Base-by-base conservation (phyloP, 208 protist genomes). In the Tritrichomonas musculus region DNA sequence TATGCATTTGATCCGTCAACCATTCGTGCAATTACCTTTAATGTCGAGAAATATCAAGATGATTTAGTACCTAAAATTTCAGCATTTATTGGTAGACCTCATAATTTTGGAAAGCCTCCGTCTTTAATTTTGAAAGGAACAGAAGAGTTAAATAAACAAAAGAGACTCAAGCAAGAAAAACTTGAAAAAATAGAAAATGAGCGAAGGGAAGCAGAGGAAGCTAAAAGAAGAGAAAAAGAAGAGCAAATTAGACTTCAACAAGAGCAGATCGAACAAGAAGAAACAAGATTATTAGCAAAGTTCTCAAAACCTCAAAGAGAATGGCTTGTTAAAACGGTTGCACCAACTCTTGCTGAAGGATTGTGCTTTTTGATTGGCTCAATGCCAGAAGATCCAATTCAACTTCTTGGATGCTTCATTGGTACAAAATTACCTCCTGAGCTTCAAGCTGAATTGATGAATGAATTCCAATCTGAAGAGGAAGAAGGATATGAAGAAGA, bases 351-450 rank as follows among this genome's bases (percentile, higher is more conserved):
- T 5, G 77, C 77, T 39, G 77, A 49, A 49, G 77, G 77, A 22
- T 30, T 88, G 9, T 88, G 77, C 77, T 88, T 53, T 33, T 57
- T 88, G 27, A 88, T 88, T 20, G 47, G 44, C 1, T 41, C 53
- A 36, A 88, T 88, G 77, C 77, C 77, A 8, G 77, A 88, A n/a
- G 47, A 88, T 57, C 77, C 77, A 39, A 88, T 88, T 30, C 77
- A 88, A 27, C 33, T 88, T 20, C 30, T 88, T 0, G 77, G 77
- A 27, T 88, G 77, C 27, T 88, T 53, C 27, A 57, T 88, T n/a
- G 77, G 77, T 2, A 27, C 44, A 88, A 53, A 44, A 5, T 47
- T 88, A 39, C 41, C 77, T 17, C 77, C 41, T 33, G 77, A 88
- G 30, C 77, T 57, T 27, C 44, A 88, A 36, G 44, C 33, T 27